Evolutionary conservation across 2,329 filamentous ascomycete species (phyloP).

Genomic region (Amauroascus niger): DNA sequence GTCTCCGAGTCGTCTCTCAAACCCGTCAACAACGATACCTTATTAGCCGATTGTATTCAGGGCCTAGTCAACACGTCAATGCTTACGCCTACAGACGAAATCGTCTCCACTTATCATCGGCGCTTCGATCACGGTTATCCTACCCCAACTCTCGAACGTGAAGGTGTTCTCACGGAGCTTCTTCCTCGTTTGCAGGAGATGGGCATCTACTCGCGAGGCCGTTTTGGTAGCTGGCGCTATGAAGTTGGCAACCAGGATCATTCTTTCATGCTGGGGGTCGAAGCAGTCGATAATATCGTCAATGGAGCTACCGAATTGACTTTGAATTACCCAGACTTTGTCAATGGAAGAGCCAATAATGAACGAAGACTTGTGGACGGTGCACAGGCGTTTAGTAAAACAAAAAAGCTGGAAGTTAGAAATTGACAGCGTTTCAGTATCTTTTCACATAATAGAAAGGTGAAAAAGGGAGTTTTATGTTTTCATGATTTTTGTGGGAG

Average conservation of each 20-base stretch:
- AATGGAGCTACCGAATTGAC: slow-evolving; percentile 85
- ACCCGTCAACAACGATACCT: slow-evolving; percentile 74
- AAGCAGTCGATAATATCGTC: slow-evolving; percentile 83
- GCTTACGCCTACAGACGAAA: slow-evolving; percentile 83
- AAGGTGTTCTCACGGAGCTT: slow-evolving; percentile 84
- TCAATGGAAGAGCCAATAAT: slow-evolving; percentile 60
- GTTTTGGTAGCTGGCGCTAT: slow-evolving; percentile 97
- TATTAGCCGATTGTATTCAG: slow-evolving; percentile 86
- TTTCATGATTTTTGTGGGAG: not conserved
- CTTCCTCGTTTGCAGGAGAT: slow-evolving; percentile 84
- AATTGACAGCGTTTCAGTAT: not conserved
- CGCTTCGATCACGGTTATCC: slow-evolving; percentile 98
- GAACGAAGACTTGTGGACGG: slow-evolving; percentile 52
- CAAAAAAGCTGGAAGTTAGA: not conserved
- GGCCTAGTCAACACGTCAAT: slow-evolving; percentile 97
- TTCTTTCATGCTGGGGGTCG: slow-evolving; percentile 93
- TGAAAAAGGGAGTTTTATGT: not conserved
- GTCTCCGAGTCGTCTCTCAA: slow-evolving; percentile 94
- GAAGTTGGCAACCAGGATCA: slow-evolving; percentile 97
- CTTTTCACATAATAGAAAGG: not conserved
- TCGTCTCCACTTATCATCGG: slow-evolving; percentile 96
- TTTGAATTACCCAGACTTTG: slow-evolving; percentile 93
- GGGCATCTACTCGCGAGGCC: slow-evolving; percentile 90
- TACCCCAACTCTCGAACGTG: slow-evolving; percentile 86
- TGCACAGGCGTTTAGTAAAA: slow-evolving; percentile 15